Conservation (phyloP, 148 eudicot species). For the Hydrangea macrophylla region DNA sequence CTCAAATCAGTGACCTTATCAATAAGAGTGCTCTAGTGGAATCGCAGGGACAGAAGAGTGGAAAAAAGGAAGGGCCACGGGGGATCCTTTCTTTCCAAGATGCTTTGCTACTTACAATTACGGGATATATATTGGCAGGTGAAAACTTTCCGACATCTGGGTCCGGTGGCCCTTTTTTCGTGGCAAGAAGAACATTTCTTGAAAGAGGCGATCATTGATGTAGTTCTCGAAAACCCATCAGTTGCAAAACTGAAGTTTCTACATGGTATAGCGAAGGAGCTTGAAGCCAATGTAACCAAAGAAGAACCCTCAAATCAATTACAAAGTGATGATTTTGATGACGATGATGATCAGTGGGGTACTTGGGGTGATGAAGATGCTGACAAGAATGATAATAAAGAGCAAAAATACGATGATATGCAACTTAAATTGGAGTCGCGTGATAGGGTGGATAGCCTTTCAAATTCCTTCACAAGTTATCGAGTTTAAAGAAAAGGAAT, state of each 20-base stretch:
- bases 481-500: conserved; percentile 55
- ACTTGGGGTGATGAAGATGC: conserved; percentile 91
- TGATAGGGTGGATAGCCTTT: conserved; percentile 91
- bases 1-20: conserved; percentile 87
- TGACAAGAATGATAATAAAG: conserved; percentile 48
- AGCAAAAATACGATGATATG: conserved; percentile 70
- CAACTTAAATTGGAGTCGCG: conserved; percentile 88
- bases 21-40: conserved; percentile 65
- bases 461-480: conserved; percentile 75
- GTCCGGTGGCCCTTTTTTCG: conserved; percentile 82
- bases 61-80: conserved; percentile 32
- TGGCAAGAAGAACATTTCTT: conserved; percentile 96
- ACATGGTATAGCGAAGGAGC: conserved; percentile 55
- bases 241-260: conserved; percentile 65
- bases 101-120: conserved; percentile 67
- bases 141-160: conserved; percentile 92
- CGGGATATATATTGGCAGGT: conserved; percentile 88
- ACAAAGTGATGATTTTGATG: conserved; percentile 60
- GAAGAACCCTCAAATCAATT: conserved; percentile 37
- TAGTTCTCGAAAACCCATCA: conserved; percentile 75
- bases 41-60: conserved; percentile 33
- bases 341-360: conserved; percentile 92
- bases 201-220: conserved; percentile 95
- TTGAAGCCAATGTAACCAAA: conserved; percentile 52
- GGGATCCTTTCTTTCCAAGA: conserved; percentile 77